Conservation (phyloP, 768 basidiomycete species). For the Leccinum truebloodii region DNA sequence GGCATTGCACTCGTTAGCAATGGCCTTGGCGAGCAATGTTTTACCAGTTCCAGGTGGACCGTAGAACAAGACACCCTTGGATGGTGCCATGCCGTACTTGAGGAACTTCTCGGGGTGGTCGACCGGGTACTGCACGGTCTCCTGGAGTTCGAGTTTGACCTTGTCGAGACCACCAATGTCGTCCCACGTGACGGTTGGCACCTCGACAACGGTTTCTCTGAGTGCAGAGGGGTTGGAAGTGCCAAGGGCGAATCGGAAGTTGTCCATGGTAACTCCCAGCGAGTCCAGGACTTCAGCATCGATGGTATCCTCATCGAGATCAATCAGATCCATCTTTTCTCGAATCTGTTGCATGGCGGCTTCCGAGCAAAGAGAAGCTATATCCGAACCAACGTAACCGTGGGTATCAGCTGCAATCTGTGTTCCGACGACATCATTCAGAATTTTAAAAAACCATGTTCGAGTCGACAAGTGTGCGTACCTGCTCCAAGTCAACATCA, state of each 20-base stretch:
- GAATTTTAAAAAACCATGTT: neutral
- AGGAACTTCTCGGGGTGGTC: constrained; percentile 99
- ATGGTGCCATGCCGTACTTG: constrained; percentile 99
- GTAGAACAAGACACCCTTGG: constrained; percentile 99
- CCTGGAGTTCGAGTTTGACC: constrained; percentile 98
- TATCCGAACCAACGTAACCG: constrained; percentile 98
- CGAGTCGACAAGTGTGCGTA: constrained; percentile 24
- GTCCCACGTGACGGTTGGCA: constrained; percentile 98
- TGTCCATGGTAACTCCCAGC: constrained; percentile 99
- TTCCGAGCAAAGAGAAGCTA: constrained; percentile 97
- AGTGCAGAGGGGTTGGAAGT: constrained; percentile 97
- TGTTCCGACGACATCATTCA: constrained; percentile 9
- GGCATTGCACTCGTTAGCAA: constrained; percentile 99
- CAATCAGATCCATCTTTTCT: constrained; percentile 99
- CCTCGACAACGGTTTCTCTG: constrained; percentile 98
- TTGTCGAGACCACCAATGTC: constrained; percentile 99
- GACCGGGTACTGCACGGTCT: constrained; percentile 99
- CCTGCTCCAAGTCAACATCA: constrained; percentile 97
- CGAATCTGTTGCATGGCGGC: constrained; percentile 99
- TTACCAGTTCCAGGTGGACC: constrained; percentile 99
- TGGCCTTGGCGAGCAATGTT: constrained; percentile 96
- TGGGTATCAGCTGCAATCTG: constrained; percentile 99
- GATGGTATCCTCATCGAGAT: constrained; percentile 96
- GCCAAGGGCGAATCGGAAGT: constrained; percentile 99
- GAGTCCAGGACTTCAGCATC: constrained; percentile 99